Percentiles rank a stretch among this genome's conserved stretches.
These are phyloP conservation scores for Corrigiola litoralis DNA, from an alignment of 179 eudicot species.

Conservation along the genomic window DNA sequence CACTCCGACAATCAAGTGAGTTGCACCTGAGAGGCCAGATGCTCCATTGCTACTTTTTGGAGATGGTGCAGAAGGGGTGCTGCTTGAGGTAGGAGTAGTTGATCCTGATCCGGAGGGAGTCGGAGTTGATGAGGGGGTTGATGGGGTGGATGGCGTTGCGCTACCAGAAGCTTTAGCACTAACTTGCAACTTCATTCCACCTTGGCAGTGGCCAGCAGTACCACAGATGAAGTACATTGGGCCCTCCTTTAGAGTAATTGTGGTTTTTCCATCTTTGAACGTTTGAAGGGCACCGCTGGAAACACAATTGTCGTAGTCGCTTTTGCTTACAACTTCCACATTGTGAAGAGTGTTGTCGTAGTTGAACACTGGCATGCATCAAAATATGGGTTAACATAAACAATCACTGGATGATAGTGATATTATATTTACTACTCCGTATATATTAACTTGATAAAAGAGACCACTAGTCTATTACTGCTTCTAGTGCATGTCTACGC, in stretches of 20 bases:
- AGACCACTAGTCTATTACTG: no score
- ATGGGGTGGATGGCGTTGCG: slow-evolving; percentile 10
- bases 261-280: slow-evolving; percentile 3
- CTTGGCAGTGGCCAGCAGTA: slow-evolving; percentile 22
- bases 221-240: slow-evolving; percentile 36
- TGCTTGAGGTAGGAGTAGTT: no score
- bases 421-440: no score
- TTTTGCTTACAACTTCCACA: slow-evolving; percentile 25
- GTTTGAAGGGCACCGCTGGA: slow-evolving; percentile 15
- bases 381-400: no score
- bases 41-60: slow-evolving; percentile 21
- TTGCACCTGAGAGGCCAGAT: slow-evolving; percentile 5
- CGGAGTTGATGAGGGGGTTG: slow-evolving; percentile 15
- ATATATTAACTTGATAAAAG: no score
- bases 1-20: slow-evolving; percentile 12
- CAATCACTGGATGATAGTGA: no score
- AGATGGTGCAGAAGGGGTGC: slow-evolving; percentile 24
- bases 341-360: slow-evolving; percentile 21
- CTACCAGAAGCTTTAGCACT: slow-evolving; percentile 13
- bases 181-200: slow-evolving; percentile 37
- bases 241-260: slow-evolving; percentile 21
- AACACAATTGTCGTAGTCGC: slow-evolving; percentile 22
- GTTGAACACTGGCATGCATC: slow-evolving; percentile 22
- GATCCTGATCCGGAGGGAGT: neutral
- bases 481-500: no score